Percentiles rank a stretch among this genome's conserved stretches.
These are phyloP conservation scores for Serendipita indica DNA, from an alignment of 768 basidiomycete genomes.

Conservation along the genomic window DNA sequence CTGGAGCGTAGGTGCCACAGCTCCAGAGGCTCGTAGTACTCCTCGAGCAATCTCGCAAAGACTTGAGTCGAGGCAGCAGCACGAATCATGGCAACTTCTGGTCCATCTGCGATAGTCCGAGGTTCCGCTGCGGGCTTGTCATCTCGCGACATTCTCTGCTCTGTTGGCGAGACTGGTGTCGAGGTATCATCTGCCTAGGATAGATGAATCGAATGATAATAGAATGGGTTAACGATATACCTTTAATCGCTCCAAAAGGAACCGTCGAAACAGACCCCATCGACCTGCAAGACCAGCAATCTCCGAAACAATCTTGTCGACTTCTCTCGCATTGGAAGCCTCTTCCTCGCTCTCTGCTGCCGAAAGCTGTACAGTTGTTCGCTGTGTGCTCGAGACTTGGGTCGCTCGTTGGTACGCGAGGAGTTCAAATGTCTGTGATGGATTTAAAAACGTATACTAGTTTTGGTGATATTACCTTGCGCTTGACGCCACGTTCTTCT, in stretches of 20 bases:
- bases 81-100: conserved; percentile 12
- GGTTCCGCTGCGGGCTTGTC: conserved; percentile 13
- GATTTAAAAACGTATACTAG: background rate
- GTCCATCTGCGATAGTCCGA: background rate
- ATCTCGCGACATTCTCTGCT: background rate
- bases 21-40: conserved; percentile 81
- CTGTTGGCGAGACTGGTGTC: background rate
- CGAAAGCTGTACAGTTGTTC: background rate
- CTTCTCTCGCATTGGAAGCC: conserved; percentile 68
- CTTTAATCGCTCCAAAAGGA: conserved; percentile 58
- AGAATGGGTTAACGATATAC: conserved; percentile 24
- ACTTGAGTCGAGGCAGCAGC: conserved; percentile 25
- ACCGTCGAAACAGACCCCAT: conserved; percentile 84
- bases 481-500: conserved; percentile 70
- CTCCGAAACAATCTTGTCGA: conserved; percentile 83
- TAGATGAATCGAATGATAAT: background rate
- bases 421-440: conserved; percentile 8
- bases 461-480: conserved; percentile 39
- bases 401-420: conserved; percentile 5
- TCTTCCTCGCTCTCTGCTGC: conserved; percentile 25
- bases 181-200: background rate
- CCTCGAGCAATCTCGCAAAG: conserved; percentile 50
- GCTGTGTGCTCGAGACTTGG: conserved; percentile 9
- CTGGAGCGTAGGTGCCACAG: conserved; percentile 77
- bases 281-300: conserved; percentile 77